A percentile compares a stretch with the other conserved stretches of the same genome.
Conservation (phyloP, 202 grass and related monocot species). For the Zizania palustris region DNA sequence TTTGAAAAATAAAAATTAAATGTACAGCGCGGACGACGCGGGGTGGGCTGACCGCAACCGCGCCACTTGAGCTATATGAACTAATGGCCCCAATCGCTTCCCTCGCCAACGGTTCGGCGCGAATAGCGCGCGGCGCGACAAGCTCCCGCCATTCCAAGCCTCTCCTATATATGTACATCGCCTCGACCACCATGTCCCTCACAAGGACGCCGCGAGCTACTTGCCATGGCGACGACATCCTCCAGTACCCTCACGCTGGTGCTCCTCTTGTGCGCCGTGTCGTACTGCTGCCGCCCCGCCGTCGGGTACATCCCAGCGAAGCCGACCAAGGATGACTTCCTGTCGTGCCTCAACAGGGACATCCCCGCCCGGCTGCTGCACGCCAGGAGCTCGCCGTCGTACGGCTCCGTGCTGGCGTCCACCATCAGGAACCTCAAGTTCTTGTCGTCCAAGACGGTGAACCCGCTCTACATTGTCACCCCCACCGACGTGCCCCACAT, state of each 20-base stretch:
- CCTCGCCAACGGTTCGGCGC: conserved; percentile 12
- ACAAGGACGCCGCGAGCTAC: background rate
- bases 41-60: too few species aligned
- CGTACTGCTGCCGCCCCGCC: conserved; percentile 21
- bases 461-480: conserved; percentile 59
- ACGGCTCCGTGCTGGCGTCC: conserved; percentile 35
- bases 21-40: too few species aligned
- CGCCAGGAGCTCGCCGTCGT: conserved; percentile 42
- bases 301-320: background rate
- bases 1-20: too few species aligned
- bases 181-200: background rate
- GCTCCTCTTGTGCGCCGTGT: conserved; percentile 41
- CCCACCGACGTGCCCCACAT: conserved; percentile 42
- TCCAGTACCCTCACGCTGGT: conserved; percentile 22
- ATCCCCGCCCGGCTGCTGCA: conserved; percentile 36
- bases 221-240: conserved; percentile 28
- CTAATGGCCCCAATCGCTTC: background rate
- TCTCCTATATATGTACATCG: conserved; percentile 31
- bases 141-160: background rate
- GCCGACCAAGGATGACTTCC: conserved; percentile 43
- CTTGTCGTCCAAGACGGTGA: conserved; percentile 31
- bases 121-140: conserved; percentile 27
- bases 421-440: conserved; percentile 65
- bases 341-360: conserved; percentile 50
- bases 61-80: too few species aligned